A percentile compares a stretch with the other conserved stretches of the same genome.
Conservation (phyloP, 2,329 filamentous ascomycete species). For the Ascochyta fabae region DNA sequence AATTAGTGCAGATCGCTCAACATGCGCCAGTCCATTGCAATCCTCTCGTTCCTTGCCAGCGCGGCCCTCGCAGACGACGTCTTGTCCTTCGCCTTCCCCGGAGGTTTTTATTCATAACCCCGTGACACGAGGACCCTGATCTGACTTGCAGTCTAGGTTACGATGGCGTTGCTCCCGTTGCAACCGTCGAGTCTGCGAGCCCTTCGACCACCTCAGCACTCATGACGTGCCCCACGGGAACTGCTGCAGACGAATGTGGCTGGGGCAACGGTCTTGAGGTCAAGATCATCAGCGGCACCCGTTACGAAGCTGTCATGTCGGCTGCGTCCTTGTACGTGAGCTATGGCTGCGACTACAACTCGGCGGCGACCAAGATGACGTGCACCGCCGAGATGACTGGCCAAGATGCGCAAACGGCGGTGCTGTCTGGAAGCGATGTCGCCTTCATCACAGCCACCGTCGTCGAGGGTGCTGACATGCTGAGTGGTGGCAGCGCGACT, state of each 20-base stretch:
- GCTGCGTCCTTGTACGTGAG: constrained; percentile 28
- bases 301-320: constrained; percentile 30
- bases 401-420: constrained; percentile 25
- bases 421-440: constrained; percentile 27
- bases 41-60: constrained; percentile 28
- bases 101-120: constrained; percentile 20
- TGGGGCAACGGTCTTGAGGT: constrained; percentile 31
- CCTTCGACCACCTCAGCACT: constrained; percentile 32
- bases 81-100: constrained; percentile 32
- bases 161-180: constrained; percentile 31
- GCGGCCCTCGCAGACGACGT: constrained; percentile 24
- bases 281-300: constrained; percentile 19
- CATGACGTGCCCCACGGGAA: constrained; percentile 31
- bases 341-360: constrained; percentile 36
- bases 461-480: constrained; percentile 29
- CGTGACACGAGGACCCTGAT: background rate
- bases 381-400: constrained; percentile 34
- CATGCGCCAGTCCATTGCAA: constrained; percentile 34
- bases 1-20: constrained; percentile 8
- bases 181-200: constrained; percentile 29
- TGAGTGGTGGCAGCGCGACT: constrained; percentile 24
- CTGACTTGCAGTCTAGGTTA: constrained; percentile 15
- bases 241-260: constrained; percentile 32
- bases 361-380: constrained; percentile 27
- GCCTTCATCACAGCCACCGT: constrained; percentile 31